phyloP scores from a whole-genome alignment of 2,329 filamentous ascomycete genomes.

The Aspergillus caelatus region DNA sequence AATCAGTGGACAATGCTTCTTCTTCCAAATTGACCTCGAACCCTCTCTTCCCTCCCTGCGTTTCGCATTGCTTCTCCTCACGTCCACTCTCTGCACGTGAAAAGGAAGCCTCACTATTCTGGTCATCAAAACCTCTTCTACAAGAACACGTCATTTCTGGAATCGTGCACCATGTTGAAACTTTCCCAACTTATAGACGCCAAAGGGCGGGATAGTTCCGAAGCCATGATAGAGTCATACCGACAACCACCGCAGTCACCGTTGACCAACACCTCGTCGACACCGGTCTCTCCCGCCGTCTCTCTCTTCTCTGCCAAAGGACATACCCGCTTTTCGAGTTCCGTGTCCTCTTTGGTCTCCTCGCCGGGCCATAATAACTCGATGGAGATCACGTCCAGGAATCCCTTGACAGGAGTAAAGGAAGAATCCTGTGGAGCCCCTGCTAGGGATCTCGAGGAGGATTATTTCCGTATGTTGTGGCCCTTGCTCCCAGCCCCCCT shows the following conservation, averaged over 20 bases:
- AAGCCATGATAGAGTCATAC: conserved; percentile 26
- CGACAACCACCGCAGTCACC: conserved; percentile 34
- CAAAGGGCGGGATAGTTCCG: conserved; percentile 33
- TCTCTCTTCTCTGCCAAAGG: conserved; percentile 45
- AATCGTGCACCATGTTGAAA: conserved; percentile 34
- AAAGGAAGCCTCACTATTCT: conserved; percentile 19
- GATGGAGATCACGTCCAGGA: conserved; percentile 60
- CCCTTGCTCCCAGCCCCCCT: conserved; percentile 20
- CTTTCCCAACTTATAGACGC: conserved; percentile 38
- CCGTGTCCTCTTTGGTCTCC: conserved; percentile 71
- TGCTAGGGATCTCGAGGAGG: conserved; percentile 54
- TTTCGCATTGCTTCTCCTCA: conserved; percentile 17
- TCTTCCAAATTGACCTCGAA: conserved; percentile 13
- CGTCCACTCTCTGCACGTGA: conserved; percentile 21
- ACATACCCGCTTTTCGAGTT: conserved; percentile 59
- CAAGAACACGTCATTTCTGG: conserved; percentile 9
- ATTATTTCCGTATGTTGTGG: conserved; percentile 72
- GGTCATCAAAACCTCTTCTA: conserved; percentile 9
- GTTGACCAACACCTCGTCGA: conserved; percentile 37
- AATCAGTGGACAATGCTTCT: conserved; percentile 15
- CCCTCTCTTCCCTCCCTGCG: conserved; percentile 10
- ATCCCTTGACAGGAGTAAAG: conserved; percentile 76
- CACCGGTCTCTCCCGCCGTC: conserved; percentile 41
- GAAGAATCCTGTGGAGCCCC: conserved; percentile 77
- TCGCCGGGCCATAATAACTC: conserved; percentile 57